Evolutionary conservation across 1,284 basidiomycete genomes (phyloP).

Genomic region (Fistulinella staudtii): DNA sequence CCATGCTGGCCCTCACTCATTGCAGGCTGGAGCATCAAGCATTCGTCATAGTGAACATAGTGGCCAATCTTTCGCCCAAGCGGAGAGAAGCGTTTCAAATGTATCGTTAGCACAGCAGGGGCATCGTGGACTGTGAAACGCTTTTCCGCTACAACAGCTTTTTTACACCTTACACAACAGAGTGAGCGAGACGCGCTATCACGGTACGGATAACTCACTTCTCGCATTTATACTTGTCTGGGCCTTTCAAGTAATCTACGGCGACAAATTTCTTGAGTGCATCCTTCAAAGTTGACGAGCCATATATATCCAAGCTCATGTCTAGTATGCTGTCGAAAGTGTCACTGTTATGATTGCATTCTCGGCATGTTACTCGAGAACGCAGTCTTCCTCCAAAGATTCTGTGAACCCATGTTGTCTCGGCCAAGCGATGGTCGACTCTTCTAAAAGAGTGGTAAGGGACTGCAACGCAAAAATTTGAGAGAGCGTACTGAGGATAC

Average conservation of each 20-base stretch:
- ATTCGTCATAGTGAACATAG: constrained; percentile 75
- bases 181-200: neutral
- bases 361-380: constrained; percentile 87
- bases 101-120: constrained; percentile 91
- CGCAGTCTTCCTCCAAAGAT: constrained; percentile 92
- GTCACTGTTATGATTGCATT: constrained; percentile 87
- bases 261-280: constrained; percentile 84
- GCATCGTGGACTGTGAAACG: constrained; percentile 85
- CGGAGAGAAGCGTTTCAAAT: constrained; percentile 93
- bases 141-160: constrained; percentile 83
- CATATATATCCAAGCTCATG: constrained; percentile 84
- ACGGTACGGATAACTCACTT: constrained; percentile 71
- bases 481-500: constrained; percentile 57
- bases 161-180: constrained; percentile 69
- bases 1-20: constrained; percentile 81
- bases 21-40: constrained; percentile 70
- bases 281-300: constrained; percentile 60
- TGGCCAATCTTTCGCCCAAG: constrained; percentile 85
- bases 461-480: constrained; percentile 1
- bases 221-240: constrained; percentile 98
- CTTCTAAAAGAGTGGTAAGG: constrained; percentile 49
- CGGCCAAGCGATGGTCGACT: constrained; percentile 73
- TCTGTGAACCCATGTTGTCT: constrained; percentile 92
- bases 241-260: constrained; percentile 80
- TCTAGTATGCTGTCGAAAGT: constrained; percentile 96